phyloP scores from a whole-genome alignment of 768 basidiomycete genomes.

The Phanerodontia chrysosporium region DNA sequence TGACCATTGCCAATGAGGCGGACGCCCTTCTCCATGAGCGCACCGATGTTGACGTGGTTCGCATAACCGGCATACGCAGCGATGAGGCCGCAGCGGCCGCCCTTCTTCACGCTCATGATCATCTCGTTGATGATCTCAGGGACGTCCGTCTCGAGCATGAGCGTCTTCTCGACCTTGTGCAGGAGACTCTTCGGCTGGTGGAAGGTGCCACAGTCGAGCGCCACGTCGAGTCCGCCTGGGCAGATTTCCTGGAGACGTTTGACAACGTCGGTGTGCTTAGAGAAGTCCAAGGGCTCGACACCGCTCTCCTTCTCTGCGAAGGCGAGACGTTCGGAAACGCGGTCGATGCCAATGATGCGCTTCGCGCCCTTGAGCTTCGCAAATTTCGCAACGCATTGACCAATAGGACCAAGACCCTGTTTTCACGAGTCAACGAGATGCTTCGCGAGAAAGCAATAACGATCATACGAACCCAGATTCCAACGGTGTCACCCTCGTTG shows the following conservation, averaged over 20 bases:
- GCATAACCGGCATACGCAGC: slow-evolving; percentile 66
- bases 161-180: slow-evolving; percentile 64
- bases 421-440: slow-evolving; percentile 44
- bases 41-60: slow-evolving; percentile 67
- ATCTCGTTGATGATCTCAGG: slow-evolving; percentile 59
- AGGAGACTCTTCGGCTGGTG: slow-evolving; percentile 63
- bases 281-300: slow-evolving; percentile 25
- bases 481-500: slow-evolving; percentile 66
- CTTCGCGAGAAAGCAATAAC: slow-evolving; percentile 15
- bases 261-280: slow-evolving; percentile 34
- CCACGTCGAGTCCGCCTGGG: slow-evolving; percentile 61
- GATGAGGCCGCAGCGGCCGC: slow-evolving; percentile 58
- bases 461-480: slow-evolving; percentile 54
- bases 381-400: slow-evolving; percentile 56
- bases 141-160: slow-evolving; percentile 75
- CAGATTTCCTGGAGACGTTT: slow-evolving; percentile 56
- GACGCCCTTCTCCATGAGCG: slow-evolving; percentile 75
- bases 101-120: slow-evolving; percentile 41
- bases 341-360: slow-evolving; percentile 70
- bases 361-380: slow-evolving; percentile 63
- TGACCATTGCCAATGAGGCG: slow-evolving; percentile 72
- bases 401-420: slow-evolving; percentile 65
- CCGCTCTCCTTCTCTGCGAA: slow-evolving; percentile 40
- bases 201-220: slow-evolving; percentile 60
- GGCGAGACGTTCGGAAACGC: slow-evolving; percentile 47